These are phyloP conservation scores for Fistulinella prunicolor DNA, from an alignment of 768 basidiomycete genomes.

Conservation along the genomic window DNA sequence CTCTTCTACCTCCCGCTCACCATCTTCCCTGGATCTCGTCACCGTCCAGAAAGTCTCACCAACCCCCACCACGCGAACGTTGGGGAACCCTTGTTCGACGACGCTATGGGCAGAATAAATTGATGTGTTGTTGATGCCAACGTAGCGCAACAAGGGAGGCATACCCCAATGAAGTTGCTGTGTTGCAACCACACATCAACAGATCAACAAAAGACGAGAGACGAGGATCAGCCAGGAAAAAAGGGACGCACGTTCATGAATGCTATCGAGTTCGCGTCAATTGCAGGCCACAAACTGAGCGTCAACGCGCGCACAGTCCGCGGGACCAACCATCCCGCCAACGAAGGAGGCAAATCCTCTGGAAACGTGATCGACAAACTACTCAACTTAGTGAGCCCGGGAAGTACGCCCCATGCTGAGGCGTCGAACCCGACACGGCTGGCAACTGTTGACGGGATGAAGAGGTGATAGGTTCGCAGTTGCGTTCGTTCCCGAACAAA, in stretches of 20 bases:
- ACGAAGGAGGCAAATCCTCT: constrained; percentile 55
- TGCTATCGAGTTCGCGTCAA: constrained; percentile 24
- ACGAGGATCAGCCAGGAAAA: not conserved
- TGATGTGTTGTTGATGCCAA: constrained; percentile 50
- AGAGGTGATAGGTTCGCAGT: constrained; percentile 51
- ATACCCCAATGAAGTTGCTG: constrained; percentile 62
- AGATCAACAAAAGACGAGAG: not conserved
- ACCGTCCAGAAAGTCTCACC: not conserved
- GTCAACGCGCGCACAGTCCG: constrained; percentile 47
- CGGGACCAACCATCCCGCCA: constrained; percentile 72
- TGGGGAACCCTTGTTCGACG: constrained; percentile 60
- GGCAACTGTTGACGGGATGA: constrained; percentile 42
- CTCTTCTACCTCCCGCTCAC: not conserved
- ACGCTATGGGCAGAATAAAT: constrained; percentile 41
- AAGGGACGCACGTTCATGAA: constrained; percentile 40
- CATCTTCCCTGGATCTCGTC: not conserved
- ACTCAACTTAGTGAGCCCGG: constrained; percentile 50
- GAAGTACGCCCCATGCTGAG: constrained; percentile 68
- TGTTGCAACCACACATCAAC: not conserved
- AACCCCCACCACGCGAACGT: not conserved
- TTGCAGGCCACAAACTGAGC: constrained; percentile 35
- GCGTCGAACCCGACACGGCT: constrained; percentile 61
- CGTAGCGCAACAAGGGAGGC: constrained; percentile 50
- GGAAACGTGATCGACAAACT: constrained; percentile 62
- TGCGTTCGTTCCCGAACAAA: constrained; percentile 57